Evolutionary conservation across 441 rosid species (phyloP).

Genomic region (Aquilaria agallochum): DNA sequence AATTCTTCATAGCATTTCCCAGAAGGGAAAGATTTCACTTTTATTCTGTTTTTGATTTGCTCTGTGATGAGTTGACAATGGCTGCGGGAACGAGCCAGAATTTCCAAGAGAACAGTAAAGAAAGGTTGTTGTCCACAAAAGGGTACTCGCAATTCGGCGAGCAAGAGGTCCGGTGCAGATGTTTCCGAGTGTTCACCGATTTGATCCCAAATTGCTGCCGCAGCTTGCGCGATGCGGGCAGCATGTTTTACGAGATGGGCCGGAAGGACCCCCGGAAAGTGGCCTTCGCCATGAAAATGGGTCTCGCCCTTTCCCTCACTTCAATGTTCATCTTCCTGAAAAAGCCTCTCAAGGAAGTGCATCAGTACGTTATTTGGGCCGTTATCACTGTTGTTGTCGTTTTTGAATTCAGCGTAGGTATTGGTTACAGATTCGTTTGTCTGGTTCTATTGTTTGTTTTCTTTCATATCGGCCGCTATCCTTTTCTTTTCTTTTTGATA

Average conservation of each 20-base stretch:
- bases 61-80: conserved; percentile 22
- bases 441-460: background rate
- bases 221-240: conserved; percentile 15
- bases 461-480: background rate
- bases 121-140: conserved; percentile 42
- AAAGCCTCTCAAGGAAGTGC: conserved; percentile 43
- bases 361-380: conserved; percentile 88
- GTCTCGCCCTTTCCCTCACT: conserved; percentile 55
- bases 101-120: conserved; percentile 45
- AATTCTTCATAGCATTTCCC: too few species aligned
- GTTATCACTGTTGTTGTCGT: conserved; percentile 88
- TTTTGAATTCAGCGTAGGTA: conserved; percentile 90
- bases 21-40: too few species aligned
- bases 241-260: conserved; percentile 70
- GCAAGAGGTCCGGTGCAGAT: conserved; percentile 29
- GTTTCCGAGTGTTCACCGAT: conserved; percentile 48
- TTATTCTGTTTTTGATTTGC: background rate
- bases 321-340: conserved; percentile 63
- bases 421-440: background rate
- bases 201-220: conserved; percentile 32
- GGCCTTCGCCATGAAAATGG: conserved; percentile 72
- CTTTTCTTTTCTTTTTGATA: background rate
- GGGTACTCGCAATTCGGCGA: conserved; percentile 47
- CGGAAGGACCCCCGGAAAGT: conserved; percentile 70
- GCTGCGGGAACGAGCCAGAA: conserved; percentile 35